Evolutionary conservation across 2,329 filamentous ascomycete species (phyloP).

Genomic region (Xylaria sp.): DNA sequence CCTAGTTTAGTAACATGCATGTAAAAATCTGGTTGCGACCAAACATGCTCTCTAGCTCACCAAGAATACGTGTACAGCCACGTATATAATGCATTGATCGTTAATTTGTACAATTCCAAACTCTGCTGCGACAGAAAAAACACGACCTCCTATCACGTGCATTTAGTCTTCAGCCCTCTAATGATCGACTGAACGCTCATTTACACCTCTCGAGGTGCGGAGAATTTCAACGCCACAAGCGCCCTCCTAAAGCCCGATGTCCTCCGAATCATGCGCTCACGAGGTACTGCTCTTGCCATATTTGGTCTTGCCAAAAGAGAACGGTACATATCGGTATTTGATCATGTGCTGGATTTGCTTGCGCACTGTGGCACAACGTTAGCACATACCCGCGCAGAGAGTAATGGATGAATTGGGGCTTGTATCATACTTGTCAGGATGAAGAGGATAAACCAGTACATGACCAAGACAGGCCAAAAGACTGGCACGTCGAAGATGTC

Average conservation of each 20-base stretch:
- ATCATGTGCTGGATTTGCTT: slow-evolving; percentile 99
- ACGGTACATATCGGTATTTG: slow-evolving; percentile 98
- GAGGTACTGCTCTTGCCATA: slow-evolving; percentile 73
- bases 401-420: neutral
- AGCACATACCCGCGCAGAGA: slow-evolving; percentile 14
- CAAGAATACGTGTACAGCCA: slow-evolving; percentile 31
- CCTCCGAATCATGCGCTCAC: slow-evolving; percentile 26
- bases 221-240: slow-evolving; percentile 7
- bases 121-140: slow-evolving; percentile 22
- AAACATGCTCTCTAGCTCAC: slow-evolving; percentile 29
- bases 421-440: slow-evolving; percentile 83
- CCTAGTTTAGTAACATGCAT: slow-evolving; percentile 13
- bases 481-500: slow-evolving; percentile 95
- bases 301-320: slow-evolving; percentile 88
- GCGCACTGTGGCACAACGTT: slow-evolving; percentile 73
- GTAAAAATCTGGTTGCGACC: slow-evolving; percentile 28
- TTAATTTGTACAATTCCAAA: slow-evolving; percentile 44
- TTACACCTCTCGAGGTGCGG: slow-evolving; percentile 1
- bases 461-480: slow-evolving; percentile 97
- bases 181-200: slow-evolving; percentile 2
- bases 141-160: slow-evolving; percentile 8
- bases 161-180: neutral
- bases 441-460: slow-evolving; percentile 99
- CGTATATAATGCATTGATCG: slow-evolving; percentile 41
- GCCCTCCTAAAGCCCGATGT: slow-evolving; percentile 4